Conservation (phyloP, 1,284 basidiomycete species). For the Ganoderma meredithae region DNA sequence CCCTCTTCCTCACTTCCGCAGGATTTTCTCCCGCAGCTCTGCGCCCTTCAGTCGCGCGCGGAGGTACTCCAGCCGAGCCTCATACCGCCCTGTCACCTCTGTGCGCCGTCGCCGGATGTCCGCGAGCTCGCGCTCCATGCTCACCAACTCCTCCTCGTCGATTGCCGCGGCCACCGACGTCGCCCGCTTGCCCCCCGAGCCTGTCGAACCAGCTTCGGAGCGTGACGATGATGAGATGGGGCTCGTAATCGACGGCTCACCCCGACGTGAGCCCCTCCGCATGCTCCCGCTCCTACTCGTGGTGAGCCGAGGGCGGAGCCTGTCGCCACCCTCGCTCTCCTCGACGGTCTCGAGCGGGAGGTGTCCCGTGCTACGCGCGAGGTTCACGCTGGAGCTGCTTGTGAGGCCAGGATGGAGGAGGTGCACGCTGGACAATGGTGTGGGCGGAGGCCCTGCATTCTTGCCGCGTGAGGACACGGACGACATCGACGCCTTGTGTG, state of each 20-base stretch:
- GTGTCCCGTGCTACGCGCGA: conserved; percentile 54
- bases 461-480: conserved; percentile 53
- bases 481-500: conserved; percentile 58
- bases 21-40: conserved; percentile 74
- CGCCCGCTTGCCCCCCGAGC: conserved; percentile 24
- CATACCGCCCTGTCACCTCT: conserved; percentile 71
- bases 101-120: conserved; percentile 68
- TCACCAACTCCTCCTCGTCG: conserved; percentile 43
- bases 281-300: conserved; percentile 22
- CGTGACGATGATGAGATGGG: conserved; percentile 27
- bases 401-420: conserved; percentile 43
- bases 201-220: conserved; percentile 29
- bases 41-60: conserved; percentile 76
- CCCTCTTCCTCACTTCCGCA: conserved; percentile 44
- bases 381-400: conserved; percentile 55
- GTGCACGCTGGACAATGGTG: conserved; percentile 31
- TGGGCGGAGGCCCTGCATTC: conserved; percentile 4
- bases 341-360: conserved; percentile 58
- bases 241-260: conserved; percentile 14
- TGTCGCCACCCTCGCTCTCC: conserved; percentile 49
- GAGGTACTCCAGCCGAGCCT: conserved; percentile 71
- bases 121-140: conserved; percentile 58
- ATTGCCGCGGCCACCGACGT: conserved; percentile 1
- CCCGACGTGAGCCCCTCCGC: conserved; percentile 23
- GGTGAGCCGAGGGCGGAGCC: conserved; percentile 11